Percentiles rank a stretch among this genome's conserved stretches.
Evolutionary conservation across 139 green algal species (phyloP).

Genomic region (Micractinium conductrix): DNA sequence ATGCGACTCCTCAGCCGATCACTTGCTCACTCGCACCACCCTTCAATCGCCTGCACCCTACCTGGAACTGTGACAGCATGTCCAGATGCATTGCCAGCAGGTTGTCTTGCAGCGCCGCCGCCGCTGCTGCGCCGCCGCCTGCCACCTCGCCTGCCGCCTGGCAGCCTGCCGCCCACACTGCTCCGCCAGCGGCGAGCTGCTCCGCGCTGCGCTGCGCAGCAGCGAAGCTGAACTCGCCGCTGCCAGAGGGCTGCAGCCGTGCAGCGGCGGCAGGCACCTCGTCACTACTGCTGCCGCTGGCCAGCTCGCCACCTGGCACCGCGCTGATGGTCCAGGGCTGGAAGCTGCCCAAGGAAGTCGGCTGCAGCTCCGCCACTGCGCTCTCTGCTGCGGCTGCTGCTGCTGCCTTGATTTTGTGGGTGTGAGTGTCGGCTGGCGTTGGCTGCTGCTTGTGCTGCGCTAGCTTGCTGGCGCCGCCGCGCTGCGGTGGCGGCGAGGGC

Average conservation of each 20-base stretch:
- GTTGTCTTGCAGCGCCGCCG: background rate
- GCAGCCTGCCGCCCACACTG: background rate
- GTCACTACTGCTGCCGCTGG: background rate
- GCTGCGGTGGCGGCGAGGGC: background rate
- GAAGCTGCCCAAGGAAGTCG: background rate
- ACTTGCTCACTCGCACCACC: background rate
- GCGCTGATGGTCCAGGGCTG: background rate
- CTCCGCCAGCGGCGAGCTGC: background rate
- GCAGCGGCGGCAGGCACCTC: too few relatives aligned
- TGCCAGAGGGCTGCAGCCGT: background rate
- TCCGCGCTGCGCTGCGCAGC: constrained; percentile 2
- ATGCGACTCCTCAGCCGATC: background rate
- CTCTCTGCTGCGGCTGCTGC: background rate
- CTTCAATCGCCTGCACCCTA: background rate
- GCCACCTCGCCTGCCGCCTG: background rate
- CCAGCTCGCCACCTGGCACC: background rate
- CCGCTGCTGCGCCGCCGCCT: background rate
- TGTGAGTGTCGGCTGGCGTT: background rate
- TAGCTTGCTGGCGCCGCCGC: background rate
- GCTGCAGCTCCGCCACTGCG: background rate
- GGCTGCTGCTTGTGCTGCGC: background rate
- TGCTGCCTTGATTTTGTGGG: background rate
- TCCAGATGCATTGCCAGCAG: background rate
- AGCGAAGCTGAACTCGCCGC: constrained; percentile 13
- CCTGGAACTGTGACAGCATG: constrained; percentile 42